These are phyloP conservation scores for Trichoderma orchidacearum DNA, from an alignment of 495 filamentous ascomycete species.

Conservation along the genomic window DNA sequence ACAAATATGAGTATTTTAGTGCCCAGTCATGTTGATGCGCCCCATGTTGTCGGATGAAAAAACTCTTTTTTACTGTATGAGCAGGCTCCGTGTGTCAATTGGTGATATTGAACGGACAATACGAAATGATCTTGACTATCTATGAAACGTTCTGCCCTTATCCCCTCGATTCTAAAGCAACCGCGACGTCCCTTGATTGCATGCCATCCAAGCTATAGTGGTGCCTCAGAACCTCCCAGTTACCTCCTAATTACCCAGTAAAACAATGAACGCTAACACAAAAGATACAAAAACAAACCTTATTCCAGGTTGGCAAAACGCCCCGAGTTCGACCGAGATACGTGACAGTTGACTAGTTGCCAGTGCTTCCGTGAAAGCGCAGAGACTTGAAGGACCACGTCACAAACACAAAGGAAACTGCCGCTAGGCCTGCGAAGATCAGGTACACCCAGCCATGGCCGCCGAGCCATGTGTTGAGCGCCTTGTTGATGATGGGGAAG, in stretches of 20 bases:
- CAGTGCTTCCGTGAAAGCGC: neutral
- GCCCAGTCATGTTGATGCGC: neutral
- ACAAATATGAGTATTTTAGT: neutral
- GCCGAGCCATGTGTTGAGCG: conserved; percentile 41
- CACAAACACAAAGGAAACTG: conserved; percentile 52
- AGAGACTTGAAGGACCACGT: conserved; percentile 15
- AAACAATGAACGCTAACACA: too few relatives aligned
- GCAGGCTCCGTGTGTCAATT: too few relatives aligned
- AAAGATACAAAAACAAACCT: too few relatives aligned
- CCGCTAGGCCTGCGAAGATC: conserved; percentile 65
- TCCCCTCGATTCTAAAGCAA: too few relatives aligned
- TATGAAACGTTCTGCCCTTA: too few relatives aligned
- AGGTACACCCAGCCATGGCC: conserved; percentile 77
- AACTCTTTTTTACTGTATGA: neutral
- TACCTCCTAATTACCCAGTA: too few relatives aligned
- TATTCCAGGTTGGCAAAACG: neutral
- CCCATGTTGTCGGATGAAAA: neutral
- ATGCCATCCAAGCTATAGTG: too few relatives aligned
- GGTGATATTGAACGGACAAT: too few relatives aligned
- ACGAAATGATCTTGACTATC: too few relatives aligned
- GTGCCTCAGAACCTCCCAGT: too few relatives aligned
- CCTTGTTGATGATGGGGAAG: conserved; percentile 73
- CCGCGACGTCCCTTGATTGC: too few relatives aligned
- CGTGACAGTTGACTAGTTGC: neutral
- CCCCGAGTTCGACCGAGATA: neutral